These are phyloP conservation scores for Candida sanyaensis DNA, from an alignment of 1,139 yeast species.

Conservation along the genomic window DNA sequence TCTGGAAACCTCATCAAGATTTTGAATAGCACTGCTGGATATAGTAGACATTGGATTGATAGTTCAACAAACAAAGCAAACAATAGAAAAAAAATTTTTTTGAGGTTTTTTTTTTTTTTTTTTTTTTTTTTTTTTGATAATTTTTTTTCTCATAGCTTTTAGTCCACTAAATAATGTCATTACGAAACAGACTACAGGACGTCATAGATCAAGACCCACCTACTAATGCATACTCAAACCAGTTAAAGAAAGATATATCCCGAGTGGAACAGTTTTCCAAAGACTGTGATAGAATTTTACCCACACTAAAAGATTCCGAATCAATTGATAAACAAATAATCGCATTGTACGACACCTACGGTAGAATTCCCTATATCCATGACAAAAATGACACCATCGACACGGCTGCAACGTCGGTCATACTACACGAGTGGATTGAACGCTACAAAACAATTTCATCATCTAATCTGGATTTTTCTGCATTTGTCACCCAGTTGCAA, in stretches of 20 bases:
- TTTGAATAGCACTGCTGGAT: conserved; percentile 60
- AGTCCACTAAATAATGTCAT: conserved; percentile 2
- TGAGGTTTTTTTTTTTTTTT: neutral
- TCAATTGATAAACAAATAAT: conserved; percentile 21
- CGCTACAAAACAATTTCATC: conserved; percentile 1
- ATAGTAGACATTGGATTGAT: conserved; percentile 52
- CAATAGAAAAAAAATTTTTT: too few relatives aligned
- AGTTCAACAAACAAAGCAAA: too few relatives aligned
- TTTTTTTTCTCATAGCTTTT: conserved; percentile 1
- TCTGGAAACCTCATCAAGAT: conserved; percentile 69
- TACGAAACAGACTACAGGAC: neutral
- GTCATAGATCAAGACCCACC: neutral
- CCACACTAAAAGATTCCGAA: conserved; percentile 13
- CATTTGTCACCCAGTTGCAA: conserved; percentile 8
- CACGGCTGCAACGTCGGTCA: conserved; percentile 33
- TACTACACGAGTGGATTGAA: conserved; percentile 20
- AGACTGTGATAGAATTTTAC: conserved; percentile 33
- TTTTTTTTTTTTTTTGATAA: neutral
- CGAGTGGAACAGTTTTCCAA: conserved; percentile 25
- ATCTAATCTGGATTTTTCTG: conserved; percentile 10
- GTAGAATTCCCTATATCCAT: conserved; percentile 32
- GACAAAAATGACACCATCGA: conserved; percentile 41
- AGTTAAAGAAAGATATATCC: conserved; percentile 30
- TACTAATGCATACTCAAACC: conserved; percentile 20
- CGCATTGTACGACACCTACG: conserved; percentile 30